Base-by-base conservation (phyloP, 2,329 filamentous ascomycete species). In the Stachybotrys chlorohalonatus region DNA sequence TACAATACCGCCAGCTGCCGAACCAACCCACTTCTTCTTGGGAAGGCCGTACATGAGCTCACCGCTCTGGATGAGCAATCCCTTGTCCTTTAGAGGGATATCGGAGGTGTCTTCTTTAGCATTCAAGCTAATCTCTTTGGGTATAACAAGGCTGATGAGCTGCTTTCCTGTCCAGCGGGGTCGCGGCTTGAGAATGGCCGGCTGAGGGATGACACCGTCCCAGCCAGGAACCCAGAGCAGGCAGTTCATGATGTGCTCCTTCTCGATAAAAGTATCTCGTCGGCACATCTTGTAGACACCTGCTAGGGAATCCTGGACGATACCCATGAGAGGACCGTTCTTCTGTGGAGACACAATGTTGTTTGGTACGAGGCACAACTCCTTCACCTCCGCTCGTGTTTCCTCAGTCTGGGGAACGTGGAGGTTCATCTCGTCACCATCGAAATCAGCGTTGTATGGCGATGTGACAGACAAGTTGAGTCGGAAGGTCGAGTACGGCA, bases 371-470 rank as follows among this genome's bases (percentile, higher is more conserved):
- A 97, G 87, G 70, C 93, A 97, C 13, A 99, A 82, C 68, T 97
- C 87, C 70, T 85, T 90, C 63, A 99, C 84, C 72, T 99, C 94
- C 49, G 95, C 91, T 57, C 94, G 88, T 39, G 95, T 95, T 72
- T 99, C 95, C 68, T 99, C 92, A 45, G 89, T 94, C 68, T 99
- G 94, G 5, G 94, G 95, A 53, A 99, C 95, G 81, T 99, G 94
- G 75, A 99, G 84, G 69, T 99, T 99, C 94, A 99, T 99, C 74
- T 99, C 94, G 70, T 99, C 94, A 75, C 94, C 94, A 68, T 99
- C 94, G 75, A 99, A 99, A 89, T 99, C 94, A 64, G 94, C 94
- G 75, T 99, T 99, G 79, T 99, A 99, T 0, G 94, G 94, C 31
- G 92, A 95, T 1, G 95, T 99, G 66, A 99, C 94, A 0, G 94